phyloP scores from a whole-genome alignment of 495 filamentous ascomycete genomes.

The Tetracladium marchalianum region DNA sequence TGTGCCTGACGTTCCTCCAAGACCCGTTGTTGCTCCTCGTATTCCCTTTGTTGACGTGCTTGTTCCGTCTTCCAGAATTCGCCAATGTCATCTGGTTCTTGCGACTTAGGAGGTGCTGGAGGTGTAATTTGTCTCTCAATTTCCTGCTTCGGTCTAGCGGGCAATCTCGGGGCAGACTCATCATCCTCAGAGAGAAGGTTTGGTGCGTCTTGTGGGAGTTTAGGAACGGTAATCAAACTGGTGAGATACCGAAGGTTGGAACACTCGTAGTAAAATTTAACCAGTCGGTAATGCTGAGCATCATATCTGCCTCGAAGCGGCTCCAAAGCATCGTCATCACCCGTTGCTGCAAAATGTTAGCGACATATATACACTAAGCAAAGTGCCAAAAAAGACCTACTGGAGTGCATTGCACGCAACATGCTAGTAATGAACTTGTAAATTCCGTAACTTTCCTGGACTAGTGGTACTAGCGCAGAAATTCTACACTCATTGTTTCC shows the following conservation, averaged over 20 bases:
- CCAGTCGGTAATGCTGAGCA: slow-evolving; percentile 87
- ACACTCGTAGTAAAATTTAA: slow-evolving; percentile 98
- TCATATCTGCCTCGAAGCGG: slow-evolving; percentile 82
- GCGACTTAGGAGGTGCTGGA: slow-evolving; percentile 47
- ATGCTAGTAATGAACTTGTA: slow-evolving; percentile 95
- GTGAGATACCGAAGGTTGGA: slow-evolving; percentile 95
- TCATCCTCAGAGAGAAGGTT: slow-evolving; percentile 69
- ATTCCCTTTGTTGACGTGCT: slow-evolving; percentile 81
- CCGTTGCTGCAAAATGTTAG: slow-evolving; percentile 51
- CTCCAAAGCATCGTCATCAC: slow-evolving; percentile 90
- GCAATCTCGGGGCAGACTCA: slow-evolving; percentile 73
- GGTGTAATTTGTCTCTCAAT: slow-evolving; percentile 56
- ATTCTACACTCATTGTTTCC: slow-evolving; percentile 96
- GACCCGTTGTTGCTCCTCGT: slow-evolving; percentile 82
- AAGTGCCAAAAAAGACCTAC: slow-evolving; percentile 35
- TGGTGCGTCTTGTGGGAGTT: slow-evolving; percentile 88
- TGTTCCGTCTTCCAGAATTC: slow-evolving; percentile 98
- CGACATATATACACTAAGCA: slow-evolving; percentile 1
- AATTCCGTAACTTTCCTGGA: slow-evolving; percentile 97
- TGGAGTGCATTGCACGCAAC: slow-evolving; percentile 93
- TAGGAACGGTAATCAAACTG: slow-evolving; percentile 90
- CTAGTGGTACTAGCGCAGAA: slow-evolving; percentile 82
- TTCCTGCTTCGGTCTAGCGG: slow-evolving; percentile 67
- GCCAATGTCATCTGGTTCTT: slow-evolving; percentile 88
- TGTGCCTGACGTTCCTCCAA: slow-evolving; percentile 76